phyloP scores from a whole-genome alignment of 345 rosid genomes.

The Citrus medica region DNA sequence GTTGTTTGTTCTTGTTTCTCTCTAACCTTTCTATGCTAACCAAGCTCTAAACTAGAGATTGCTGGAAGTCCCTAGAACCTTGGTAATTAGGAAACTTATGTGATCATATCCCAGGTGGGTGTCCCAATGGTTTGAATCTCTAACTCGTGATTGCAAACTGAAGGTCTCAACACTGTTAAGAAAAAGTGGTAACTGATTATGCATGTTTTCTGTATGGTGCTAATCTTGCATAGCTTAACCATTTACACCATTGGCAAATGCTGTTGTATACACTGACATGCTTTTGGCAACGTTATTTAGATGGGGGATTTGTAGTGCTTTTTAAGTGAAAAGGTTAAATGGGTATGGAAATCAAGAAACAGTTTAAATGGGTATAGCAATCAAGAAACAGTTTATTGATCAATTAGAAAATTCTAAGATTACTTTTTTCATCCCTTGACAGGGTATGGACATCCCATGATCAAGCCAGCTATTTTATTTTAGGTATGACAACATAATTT shows the following conservation, averaged over 20 bases:
- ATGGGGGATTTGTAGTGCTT: neutral
- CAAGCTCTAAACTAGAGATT: neutral
- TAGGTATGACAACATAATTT: neutral
- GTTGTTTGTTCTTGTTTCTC: neutral
- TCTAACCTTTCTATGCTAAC: neutral
- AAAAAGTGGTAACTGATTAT: neutral
- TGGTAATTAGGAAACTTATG: neutral
- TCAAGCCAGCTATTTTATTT: constrained; percentile 8
- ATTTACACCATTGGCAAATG: neutral
- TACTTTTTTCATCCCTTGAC: neutral
- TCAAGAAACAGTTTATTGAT: neutral
- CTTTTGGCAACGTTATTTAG: neutral
- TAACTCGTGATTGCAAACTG: neutral
- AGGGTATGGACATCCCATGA: constrained; percentile 6
- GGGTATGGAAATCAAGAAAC: neutral
- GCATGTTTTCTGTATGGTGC: neutral
- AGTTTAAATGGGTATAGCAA: neutral
- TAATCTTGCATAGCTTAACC: neutral
- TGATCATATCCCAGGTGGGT: neutral
- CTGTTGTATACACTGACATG: neutral
- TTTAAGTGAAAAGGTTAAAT: neutral
- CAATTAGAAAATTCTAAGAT: neutral
- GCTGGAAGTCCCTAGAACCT: neutral
- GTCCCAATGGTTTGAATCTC: neutral
- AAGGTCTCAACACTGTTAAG: neutral